A percentile compares a stretch with the other conserved stretches of the same genome.
Evolutionary conservation across 2,329 filamentous ascomycete genomes (phyloP).

Genomic region (Ophiostoma triangulosporum): DNA sequence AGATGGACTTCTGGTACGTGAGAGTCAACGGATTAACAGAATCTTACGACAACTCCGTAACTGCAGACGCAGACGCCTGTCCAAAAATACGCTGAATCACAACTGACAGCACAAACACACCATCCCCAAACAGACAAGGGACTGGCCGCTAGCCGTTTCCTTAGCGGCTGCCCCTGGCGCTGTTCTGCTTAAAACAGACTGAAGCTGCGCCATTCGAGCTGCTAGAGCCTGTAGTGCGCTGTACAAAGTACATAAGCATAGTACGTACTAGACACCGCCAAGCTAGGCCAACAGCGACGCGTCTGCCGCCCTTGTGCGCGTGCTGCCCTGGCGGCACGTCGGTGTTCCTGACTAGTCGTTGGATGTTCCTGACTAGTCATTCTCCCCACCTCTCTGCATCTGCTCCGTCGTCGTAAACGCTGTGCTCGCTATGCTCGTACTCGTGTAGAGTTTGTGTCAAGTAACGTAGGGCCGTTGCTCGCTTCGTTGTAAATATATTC

Average conservation of each 20-base stretch:
- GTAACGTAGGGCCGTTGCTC: too few relatives aligned
- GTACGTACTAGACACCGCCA: too few relatives aligned
- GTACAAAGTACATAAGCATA: not conserved
- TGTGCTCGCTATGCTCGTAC: not conserved
- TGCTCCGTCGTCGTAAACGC: too few relatives aligned
- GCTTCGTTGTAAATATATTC: too few relatives aligned
- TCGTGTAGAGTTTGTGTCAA: not conserved
- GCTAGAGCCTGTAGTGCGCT: not conserved
- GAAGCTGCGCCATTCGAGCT: not conserved
- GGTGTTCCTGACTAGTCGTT: not conserved
- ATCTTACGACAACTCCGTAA: too few relatives aligned
- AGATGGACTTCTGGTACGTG: too few relatives aligned
- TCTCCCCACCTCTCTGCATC: not conserved
- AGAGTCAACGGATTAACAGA: too few relatives aligned
- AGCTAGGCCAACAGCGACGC: not conserved
- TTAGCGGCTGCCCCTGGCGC: not conserved
- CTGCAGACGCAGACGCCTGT: too few relatives aligned
- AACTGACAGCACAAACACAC: not conserved
- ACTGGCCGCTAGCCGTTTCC: not conserved
- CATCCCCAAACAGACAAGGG: not conserved
- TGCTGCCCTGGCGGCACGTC: not conserved
- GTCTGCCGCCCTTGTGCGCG: not conserved
- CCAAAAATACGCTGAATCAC: not conserved
- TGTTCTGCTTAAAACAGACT: not conserved
- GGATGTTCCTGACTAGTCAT: not conserved